Percentiles rank a stretch among this genome's conserved stretches.
These are phyloP conservation scores for Magnusiomyces suaveolens DNA, from an alignment of 1,139 yeast genomes.

Conservation along the genomic window DNA sequence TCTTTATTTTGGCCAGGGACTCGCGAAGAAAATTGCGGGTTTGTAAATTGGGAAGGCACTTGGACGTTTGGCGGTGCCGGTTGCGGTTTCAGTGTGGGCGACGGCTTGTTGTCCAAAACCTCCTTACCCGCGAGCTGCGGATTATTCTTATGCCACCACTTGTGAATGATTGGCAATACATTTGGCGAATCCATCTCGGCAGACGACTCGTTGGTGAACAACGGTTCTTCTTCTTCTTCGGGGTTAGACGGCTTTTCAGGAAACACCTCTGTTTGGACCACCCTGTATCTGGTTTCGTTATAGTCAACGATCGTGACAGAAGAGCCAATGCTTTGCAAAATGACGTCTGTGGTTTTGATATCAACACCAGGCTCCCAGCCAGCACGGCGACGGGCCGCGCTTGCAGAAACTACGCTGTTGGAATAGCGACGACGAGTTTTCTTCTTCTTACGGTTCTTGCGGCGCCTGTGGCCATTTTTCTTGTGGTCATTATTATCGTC, in stretches of 20 bases:
- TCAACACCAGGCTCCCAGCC: conserved; percentile 52
- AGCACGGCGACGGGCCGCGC: conserved; percentile 27
- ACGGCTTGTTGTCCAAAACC: neutral
- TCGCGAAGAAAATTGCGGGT: neutral
- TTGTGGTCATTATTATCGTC: neutral
- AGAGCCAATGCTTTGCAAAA: conserved; percentile 41
- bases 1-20: neutral
- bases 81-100: neutral
- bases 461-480: neutral
- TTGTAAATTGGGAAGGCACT: neutral
- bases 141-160: neutral
- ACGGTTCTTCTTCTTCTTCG: neutral
- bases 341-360: conserved; percentile 40
- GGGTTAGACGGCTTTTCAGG: conserved; percentile 6
- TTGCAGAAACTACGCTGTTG: conserved; percentile 15
- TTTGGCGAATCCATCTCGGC: conserved; percentile 16
- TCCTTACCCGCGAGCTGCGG: neutral
- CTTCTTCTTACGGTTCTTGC: no score
- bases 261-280: conserved; percentile 30
- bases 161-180: neutral
- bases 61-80: neutral
- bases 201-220: neutral
- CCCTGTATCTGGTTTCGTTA: conserved; percentile 34
- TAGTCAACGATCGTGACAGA: conserved; percentile 43
- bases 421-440: conserved; percentile 17